Percentiles rank a stretch among this genome's conserved stretches.
These are phyloP conservation scores for Cladophialophora immunda DNA, from an alignment of 2,329 filamentous ascomycete genomes.

Conservation along the genomic window DNA sequence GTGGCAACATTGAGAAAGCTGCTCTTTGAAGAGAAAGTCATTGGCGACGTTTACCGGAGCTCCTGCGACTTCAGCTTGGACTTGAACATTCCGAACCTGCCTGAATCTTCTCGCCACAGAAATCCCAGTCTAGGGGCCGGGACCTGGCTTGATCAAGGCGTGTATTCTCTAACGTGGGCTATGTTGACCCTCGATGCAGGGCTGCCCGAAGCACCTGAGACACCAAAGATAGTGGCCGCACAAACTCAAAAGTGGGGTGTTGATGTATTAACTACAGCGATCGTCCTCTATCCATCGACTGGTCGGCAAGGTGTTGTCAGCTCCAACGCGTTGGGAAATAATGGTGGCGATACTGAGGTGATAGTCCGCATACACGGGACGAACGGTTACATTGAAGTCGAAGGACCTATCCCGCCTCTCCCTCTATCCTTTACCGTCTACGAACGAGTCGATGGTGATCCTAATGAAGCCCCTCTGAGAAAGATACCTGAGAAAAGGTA, in stretches of 20 bases:
- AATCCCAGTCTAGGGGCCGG: constrained; percentile 84
- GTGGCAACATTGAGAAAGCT: constrained; percentile 70
- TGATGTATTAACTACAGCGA: constrained; percentile 47
- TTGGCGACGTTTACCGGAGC: constrained; percentile 65
- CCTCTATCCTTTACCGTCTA: constrained; percentile 31
- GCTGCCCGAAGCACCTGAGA: constrained; percentile 67
- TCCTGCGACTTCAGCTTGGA: constrained; percentile 59
- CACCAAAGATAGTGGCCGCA: constrained; percentile 72
- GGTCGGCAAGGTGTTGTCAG: constrained; percentile 54
- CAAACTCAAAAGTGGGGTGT: constrained; percentile 41
- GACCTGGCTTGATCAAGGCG: constrained; percentile 80
- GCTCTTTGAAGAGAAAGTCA: constrained; percentile 58
- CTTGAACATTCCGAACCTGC: constrained; percentile 20
- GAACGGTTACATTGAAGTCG: constrained; percentile 34
- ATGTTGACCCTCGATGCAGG: constrained; percentile 84
- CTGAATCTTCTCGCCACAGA: constrained; percentile 60
- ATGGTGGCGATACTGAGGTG: constrained; percentile 64
- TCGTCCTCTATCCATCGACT: constrained; percentile 51
- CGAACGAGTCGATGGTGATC: constrained; percentile 11
- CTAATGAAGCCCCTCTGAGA: too few relatives aligned
- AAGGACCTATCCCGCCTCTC: constrained; percentile 20
- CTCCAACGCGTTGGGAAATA: constrained; percentile 44
- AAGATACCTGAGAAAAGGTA: constrained; percentile 62
- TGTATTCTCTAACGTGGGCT: constrained; percentile 89
- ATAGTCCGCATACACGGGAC: constrained; percentile 39